phyloP scores from a whole-genome alignment of 371 early-diverging fungal species.

The Synchytrium microbalum region DNA sequence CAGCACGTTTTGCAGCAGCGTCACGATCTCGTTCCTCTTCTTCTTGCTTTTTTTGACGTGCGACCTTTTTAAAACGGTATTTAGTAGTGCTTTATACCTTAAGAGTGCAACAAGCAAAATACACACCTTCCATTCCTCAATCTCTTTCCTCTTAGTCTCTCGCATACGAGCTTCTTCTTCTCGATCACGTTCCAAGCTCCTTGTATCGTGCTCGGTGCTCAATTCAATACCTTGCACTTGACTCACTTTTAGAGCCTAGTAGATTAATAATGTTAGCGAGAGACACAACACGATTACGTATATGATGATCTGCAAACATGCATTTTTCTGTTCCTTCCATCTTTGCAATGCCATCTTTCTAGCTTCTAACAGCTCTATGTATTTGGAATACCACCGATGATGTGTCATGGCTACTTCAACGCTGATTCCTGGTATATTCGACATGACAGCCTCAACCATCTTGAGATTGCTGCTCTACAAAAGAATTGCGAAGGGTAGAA shows the following conservation, averaged over 20 bases:
- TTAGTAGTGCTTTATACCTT: slow-evolving; percentile 10
- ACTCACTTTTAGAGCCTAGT: background rate
- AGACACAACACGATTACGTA: background rate
- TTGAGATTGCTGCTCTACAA: background rate
- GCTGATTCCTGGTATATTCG: slow-evolving; percentile 18
- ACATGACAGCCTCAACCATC: slow-evolving; percentile 13
- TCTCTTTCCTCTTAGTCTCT: background rate
- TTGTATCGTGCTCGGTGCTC: background rate
- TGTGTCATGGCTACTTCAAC: slow-evolving; percentile 12
- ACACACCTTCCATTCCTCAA: slow-evolving; percentile 10
- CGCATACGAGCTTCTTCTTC: slow-evolving; percentile 6
- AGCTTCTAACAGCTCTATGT: slow-evolving; percentile 8
- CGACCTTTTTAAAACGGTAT: slow-evolving; percentile 7
- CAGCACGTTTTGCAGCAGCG: slow-evolving; percentile 8
- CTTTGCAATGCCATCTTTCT: slow-evolving; percentile 18
- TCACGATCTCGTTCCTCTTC: slow-evolving; percentile 9
- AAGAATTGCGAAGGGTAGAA: background rate
- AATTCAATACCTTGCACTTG: background rate
- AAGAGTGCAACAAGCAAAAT: background rate
- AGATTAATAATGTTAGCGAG: background rate
- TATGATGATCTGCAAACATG: background rate
- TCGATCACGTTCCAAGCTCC: slow-evolving; percentile 2
- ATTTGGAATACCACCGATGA: slow-evolving; percentile 19
- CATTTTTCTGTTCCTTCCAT: slow-evolving; percentile 19
- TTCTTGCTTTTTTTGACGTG: slow-evolving; percentile 2